Percentiles rank a stretch among this genome's conserved stretches.
These are phyloP conservation scores for Evernia prunastri DNA, from an alignment of 495 filamentous ascomycete species.

Conservation along the genomic window DNA sequence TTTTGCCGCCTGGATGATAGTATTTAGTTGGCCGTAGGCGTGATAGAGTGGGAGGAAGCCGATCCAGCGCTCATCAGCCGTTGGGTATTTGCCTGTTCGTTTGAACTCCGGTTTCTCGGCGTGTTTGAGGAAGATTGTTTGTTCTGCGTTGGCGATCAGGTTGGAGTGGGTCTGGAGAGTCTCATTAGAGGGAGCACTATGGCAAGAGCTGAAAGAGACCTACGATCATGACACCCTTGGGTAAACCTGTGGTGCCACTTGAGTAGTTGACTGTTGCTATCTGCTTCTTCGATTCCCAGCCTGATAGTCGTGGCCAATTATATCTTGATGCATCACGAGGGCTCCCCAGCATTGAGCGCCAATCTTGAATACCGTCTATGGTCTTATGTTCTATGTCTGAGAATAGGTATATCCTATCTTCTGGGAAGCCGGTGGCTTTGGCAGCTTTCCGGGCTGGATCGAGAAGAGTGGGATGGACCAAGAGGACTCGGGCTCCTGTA, in stretches of 20 bases:
- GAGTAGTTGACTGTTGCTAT: conserved; percentile 70
- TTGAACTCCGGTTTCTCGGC: conserved; percentile 52
- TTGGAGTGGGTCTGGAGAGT: conserved; percentile 58
- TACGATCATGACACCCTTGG: conserved; percentile 79
- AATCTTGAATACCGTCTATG: conserved; percentile 54
- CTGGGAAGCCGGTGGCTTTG: conserved; percentile 56
- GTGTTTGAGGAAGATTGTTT: conserved; percentile 38
- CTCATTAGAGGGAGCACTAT: background rate
- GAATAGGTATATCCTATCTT: conserved; percentile 61
- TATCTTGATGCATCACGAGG: conserved; percentile 37
- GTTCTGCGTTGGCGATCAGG: conserved; percentile 60
- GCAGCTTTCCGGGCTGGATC: conserved; percentile 60
- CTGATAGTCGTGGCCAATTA: conserved; percentile 6
- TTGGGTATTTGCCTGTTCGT: conserved; percentile 16
- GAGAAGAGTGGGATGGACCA: conserved; percentile 62
- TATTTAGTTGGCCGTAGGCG: conserved; percentile 57
- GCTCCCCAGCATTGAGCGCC: conserved; percentile 33
- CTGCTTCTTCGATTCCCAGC: conserved; percentile 36
- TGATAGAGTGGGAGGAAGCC: conserved; percentile 88
- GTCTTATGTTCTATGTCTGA: conserved; percentile 63
- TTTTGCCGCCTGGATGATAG: conserved; percentile 20
- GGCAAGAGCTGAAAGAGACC: background rate
- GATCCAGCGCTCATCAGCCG: conserved; percentile 52
- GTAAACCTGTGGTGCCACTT: conserved; percentile 81
- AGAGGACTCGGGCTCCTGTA: conserved; percentile 64